These are phyloP conservation scores for Eimeria necatrix DNA, from an alignment of 169 alveolate genomes.

Conservation along the genomic window DNA sequence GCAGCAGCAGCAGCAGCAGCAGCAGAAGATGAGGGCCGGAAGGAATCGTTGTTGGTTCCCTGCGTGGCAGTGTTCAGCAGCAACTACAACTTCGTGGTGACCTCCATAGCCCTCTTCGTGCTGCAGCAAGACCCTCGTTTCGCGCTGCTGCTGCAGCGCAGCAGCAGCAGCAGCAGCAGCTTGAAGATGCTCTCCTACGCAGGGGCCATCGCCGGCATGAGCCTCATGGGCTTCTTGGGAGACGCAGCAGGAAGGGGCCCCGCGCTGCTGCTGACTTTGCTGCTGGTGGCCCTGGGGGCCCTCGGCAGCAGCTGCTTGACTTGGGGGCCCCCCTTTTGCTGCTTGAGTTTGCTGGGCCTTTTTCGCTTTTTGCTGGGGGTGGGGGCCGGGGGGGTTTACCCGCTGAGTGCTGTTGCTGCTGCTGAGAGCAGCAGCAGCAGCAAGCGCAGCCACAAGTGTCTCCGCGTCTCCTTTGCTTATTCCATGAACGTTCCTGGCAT, in stretches of 20 bases:
- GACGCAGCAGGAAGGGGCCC: slow-evolving; percentile 51
- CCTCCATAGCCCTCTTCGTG: slow-evolving; percentile 64
- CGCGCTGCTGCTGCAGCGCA: no score
- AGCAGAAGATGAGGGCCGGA: neutral
- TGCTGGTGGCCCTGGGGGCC: slow-evolving; percentile 51
- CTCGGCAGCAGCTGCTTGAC: slow-evolving; percentile 26
- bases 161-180: slow-evolving; percentile 51
- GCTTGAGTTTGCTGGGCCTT: slow-evolving; percentile 42
- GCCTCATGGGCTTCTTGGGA: slow-evolving; percentile 76
- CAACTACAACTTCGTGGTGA: slow-evolving; percentile 76
- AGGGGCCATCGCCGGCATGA: slow-evolving; percentile 75
- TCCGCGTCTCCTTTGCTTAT: slow-evolving; percentile 76
- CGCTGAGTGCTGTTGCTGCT: slow-evolving; percentile 69
- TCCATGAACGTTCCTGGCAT: slow-evolving; percentile 79
- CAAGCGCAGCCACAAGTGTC: slow-evolving; percentile 37
- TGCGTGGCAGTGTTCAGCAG: slow-evolving; percentile 76
- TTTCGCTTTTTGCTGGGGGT: slow-evolving; percentile 67
- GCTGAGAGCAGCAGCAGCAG: slow-evolving; percentile 63
- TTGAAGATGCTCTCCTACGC: slow-evolving; percentile 79
- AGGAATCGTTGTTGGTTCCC: slow-evolving; percentile 64
- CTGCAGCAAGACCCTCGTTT: slow-evolving; percentile 78
- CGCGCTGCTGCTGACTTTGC: slow-evolving; percentile 61
- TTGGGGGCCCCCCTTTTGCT: slow-evolving; percentile 63
- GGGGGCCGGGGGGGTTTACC: slow-evolving; percentile 78
- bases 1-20: neutral